A percentile compares a stretch with the other conserved stretches of the same genome.
These are phyloP conservation scores for Boletus sp. DNA, from an alignment of 768 basidiomycete genomes.

Conservation along the genomic window DNA sequence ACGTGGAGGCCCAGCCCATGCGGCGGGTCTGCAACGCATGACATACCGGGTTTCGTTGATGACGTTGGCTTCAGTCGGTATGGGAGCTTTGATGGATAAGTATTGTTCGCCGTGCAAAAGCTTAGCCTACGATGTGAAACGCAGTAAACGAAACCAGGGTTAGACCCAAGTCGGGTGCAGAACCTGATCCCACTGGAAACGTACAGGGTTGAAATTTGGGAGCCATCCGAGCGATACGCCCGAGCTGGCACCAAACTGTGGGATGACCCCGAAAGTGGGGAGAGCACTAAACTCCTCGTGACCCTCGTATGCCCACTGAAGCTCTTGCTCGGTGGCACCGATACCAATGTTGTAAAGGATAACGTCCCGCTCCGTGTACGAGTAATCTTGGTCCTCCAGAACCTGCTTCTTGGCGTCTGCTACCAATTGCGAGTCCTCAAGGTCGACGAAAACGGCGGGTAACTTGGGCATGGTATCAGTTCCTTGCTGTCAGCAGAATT, in stretches of 20 bases:
- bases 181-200: constrained; percentile 22
- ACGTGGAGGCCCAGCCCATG: not conserved
- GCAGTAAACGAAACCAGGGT: not conserved
- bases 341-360: constrained; percentile 94
- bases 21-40: constrained; percentile 15
- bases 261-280: constrained; percentile 95
- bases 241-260: constrained; percentile 77
- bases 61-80: constrained; percentile 82
- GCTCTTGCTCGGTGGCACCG: constrained; percentile 89
- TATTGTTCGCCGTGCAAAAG: constrained; percentile 99
- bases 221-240: constrained; percentile 78
- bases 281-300: constrained; percentile 82
- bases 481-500: not conserved
- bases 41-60: constrained; percentile 67
- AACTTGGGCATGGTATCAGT: constrained; percentile 35
- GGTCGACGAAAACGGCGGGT: constrained; percentile 60
- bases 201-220: constrained; percentile 90
- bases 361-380: constrained; percentile 86
- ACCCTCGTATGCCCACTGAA: constrained; percentile 90
- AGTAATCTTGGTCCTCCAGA: constrained; percentile 57
- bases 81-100: constrained; percentile 78
- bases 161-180: not conserved
- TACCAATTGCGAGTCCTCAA: constrained; percentile 82
- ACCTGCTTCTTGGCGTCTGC: constrained; percentile 71
- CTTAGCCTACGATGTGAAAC: constrained; percentile 60